Evolutionary conservation across 2,329 filamentous ascomycete species (phyloP).

Genomic region (Calonectria naviculata): DNA sequence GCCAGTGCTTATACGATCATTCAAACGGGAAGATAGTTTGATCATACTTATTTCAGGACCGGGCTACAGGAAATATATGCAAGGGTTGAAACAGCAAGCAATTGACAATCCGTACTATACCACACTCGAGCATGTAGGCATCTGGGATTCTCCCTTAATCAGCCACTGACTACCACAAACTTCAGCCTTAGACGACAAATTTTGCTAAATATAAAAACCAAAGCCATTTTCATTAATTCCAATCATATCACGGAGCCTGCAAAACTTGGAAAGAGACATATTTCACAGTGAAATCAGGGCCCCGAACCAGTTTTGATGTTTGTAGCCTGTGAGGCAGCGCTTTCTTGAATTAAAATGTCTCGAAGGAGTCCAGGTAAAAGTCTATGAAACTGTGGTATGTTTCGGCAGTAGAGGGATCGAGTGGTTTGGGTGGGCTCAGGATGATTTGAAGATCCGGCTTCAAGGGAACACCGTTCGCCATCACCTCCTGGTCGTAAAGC

Average conservation of each 20-base stretch:
- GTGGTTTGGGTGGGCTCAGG: constrained; percentile 43
- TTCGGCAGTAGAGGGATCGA: constrained; percentile 41
- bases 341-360: background rate
- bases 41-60: too few relatives aligned
- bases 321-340: background rate
- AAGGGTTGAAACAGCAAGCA: too few relatives aligned
- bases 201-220: too few relatives aligned
- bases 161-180: too few relatives aligned
- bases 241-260: background rate
- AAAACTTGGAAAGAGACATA: background rate
- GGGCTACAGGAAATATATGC: too few relatives aligned
- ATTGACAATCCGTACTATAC: too few relatives aligned
- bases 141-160: too few relatives aligned
- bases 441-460: constrained; percentile 42
- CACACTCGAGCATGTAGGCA: too few relatives aligned
- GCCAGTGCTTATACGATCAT: too few relatives aligned
- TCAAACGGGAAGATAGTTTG: too few relatives aligned
- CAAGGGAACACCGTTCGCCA: constrained; percentile 42
- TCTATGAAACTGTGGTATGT: constrained; percentile 47
- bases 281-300: background rate
- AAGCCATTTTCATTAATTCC: background rate
- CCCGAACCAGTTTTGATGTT: background rate
- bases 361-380: constrained; percentile 40
- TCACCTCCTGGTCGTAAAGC: constrained; percentile 40
- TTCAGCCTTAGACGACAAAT: too few relatives aligned